A percentile compares a stretch with the other conserved stretches of the same genome.
These are phyloP conservation scores for Schizosaccharomyces osmophilus DNA, from an alignment of 805 yeast species.

Conservation along the genomic window DNA sequence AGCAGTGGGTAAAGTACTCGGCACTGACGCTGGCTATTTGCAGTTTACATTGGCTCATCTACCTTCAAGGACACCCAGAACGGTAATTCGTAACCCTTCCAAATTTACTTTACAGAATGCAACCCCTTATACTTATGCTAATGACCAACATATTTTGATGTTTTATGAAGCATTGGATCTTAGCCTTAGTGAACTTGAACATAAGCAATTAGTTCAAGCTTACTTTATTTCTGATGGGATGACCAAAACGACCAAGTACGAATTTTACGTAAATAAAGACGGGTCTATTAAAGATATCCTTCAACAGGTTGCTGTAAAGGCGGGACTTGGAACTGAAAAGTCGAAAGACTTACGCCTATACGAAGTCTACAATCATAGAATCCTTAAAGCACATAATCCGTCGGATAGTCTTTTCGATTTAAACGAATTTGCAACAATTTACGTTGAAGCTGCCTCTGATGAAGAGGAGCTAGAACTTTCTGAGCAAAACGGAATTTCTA, in stretches of 20 bases:
- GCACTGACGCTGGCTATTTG: slow-evolving; percentile 33
- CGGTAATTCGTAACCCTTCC: not conserved
- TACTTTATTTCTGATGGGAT: slow-evolving; percentile 54
- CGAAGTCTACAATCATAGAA: slow-evolving; percentile 6
- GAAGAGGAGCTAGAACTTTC: not conserved
- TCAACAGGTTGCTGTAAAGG: slow-evolving; percentile 29
- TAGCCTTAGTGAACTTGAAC: slow-evolving; percentile 53
- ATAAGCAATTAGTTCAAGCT: slow-evolving; percentile 38
- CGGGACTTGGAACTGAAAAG: slow-evolving; percentile 24
- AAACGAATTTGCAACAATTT: not conserved
- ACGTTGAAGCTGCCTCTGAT: not conserved
- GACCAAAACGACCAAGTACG: slow-evolving; percentile 42
- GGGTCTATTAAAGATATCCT: slow-evolving; percentile 32
- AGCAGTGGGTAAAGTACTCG: slow-evolving; percentile 31
- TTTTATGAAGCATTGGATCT: slow-evolving; percentile 59
- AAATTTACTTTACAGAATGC: not conserved
- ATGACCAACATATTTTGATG: slow-evolving; percentile 13
- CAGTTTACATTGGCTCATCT: slow-evolving; percentile 38
- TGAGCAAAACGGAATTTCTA: not conserved
- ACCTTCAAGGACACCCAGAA: not conserved
- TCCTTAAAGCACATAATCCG: not conserved
- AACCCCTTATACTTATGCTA: not conserved
- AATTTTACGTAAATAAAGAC: slow-evolving; percentile 40
- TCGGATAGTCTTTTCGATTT: not conserved
- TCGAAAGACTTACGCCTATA: slow-evolving; percentile 5